A percentile compares a stretch with the other conserved stretches of the same genome.
Conservation (phyloP, 2,329 filamentous ascomycete species). For the Sporothrix luriei region DNA sequence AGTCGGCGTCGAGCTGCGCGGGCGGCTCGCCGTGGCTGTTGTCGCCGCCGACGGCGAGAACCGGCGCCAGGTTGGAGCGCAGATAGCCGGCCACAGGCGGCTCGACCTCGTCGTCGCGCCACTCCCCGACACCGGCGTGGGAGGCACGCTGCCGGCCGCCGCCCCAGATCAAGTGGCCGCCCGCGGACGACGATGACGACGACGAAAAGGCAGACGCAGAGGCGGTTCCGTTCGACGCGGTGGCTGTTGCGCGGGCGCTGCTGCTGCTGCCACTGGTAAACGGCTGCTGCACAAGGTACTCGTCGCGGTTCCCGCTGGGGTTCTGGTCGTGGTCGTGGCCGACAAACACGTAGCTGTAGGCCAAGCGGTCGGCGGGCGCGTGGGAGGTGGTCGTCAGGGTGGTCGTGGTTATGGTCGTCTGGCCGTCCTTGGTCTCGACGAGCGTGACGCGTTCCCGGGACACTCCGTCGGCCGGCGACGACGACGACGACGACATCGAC, state of each 20-base stretch:
- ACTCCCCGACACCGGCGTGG: conserved; percentile 48
- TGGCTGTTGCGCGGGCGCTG: neutral
- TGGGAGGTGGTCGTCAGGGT: neutral
- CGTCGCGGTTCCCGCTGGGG: conserved; percentile 53
- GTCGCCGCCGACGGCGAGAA: conserved; percentile 47
- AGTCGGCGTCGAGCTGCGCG: conserved; percentile 54
- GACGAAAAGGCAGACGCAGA: conserved; percentile 40
- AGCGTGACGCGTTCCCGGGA: conserved; percentile 14
- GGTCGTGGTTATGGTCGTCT: conserved; percentile 17
- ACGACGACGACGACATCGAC: conserved; percentile 6
- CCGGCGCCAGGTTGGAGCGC: conserved; percentile 47
- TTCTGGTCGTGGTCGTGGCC: conserved; percentile 42
- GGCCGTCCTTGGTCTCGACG: conserved; percentile 1
- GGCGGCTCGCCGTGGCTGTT: conserved; percentile 18
- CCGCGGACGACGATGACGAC: conserved; percentile 33
- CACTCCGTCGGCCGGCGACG: neutral
- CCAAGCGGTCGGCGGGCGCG: conserved; percentile 43
- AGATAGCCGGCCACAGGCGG: conserved; percentile 58
- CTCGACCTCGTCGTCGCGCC: conserved; percentile 45
- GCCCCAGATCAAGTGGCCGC: conserved; percentile 68
- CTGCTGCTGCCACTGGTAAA: neutral
- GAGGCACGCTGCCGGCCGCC: conserved; percentile 64
- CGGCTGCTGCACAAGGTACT: conserved; percentile 74
- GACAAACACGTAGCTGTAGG: conserved; percentile 66
- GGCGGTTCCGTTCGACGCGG: neutral